Evolutionary conservation across 805 yeast genomes (phyloP), one percentile per base, ranked within the genome.

Genomic region (Pichia nakasei): DNA sequence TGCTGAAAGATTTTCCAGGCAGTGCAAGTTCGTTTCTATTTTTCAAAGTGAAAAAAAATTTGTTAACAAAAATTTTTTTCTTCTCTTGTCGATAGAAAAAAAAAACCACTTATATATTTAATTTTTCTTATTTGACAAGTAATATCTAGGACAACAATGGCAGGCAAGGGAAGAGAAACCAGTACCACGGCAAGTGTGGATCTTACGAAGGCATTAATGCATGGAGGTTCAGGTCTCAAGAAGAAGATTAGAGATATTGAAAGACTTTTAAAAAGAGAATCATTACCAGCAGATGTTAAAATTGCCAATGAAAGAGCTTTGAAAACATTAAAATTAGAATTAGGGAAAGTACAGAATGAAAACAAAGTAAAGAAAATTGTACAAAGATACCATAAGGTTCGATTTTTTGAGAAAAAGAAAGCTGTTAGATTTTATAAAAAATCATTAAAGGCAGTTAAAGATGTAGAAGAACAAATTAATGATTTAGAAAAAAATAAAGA

Each of bases 331-430:
- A 58, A 65, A 24, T 58, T 65, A 11, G 80, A 76, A 51, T 61
- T 76, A 37, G 66, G 65, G 29, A 65, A 65, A 38, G 66, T 65
- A 21, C 68, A 68, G 45, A 45, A 57, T 35, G 61, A 63, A 36
- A 58, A 68, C 38, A 68, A 65, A 50, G 68, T 72, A 2, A 68
- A 66, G 50, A 65, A 55, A 22, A 62, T 54, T 61, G 68, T 86
- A 12, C 74, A 79, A 52, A 85, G 82, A 64, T 93, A 93, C 60
- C 96, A 87, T 59, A 88, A 87, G 89, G 87, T 93, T 39, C 75
- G 91, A 52, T 93, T 93, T 59, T 86, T 93, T 49, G 97, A 89
- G 62, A 78, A 74, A 57, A 86, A 87, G 66, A 89, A 88, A 70
- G 93, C 96, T 0, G 52, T 76, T 22, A 74, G 95, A 57, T 75